These are phyloP conservation scores for Cornus suecica DNA, from an alignment of 148 eudicot genomes.

Conservation along the genomic window DNA sequence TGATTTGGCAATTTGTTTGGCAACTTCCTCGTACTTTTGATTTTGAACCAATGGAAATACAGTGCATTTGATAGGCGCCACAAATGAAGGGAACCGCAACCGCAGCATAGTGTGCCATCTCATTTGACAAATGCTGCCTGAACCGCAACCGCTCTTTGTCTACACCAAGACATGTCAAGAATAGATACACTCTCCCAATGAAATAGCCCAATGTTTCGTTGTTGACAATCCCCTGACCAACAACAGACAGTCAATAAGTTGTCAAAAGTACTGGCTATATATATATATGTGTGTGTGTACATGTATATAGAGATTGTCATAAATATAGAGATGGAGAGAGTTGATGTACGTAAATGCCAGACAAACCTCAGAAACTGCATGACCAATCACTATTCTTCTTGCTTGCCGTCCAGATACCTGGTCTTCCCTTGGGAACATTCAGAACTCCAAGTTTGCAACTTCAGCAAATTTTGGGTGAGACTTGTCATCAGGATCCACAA, in stretches of 20 bases:
- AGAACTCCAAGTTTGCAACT: constrained; percentile 66
- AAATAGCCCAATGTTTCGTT: constrained; percentile 92
- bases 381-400: constrained; percentile 53
- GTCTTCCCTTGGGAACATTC: constrained; percentile 93
- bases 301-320: no score
- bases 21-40: constrained; percentile 73
- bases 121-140: constrained; percentile 96
- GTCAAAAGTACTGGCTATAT: background rate
- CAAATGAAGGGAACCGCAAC: constrained; percentile 89
- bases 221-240: constrained; percentile 74
- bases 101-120: constrained; percentile 99
- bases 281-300: background rate
- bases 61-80: constrained; percentile 92
- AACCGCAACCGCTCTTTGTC: constrained; percentile 79
- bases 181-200: constrained; percentile 88
- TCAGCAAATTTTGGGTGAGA: constrained; percentile 86
- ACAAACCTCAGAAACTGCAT: constrained; percentile 80
- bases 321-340: background rate
- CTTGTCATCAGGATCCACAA: constrained; percentile 94
- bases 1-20: constrained; percentile 61
- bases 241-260: constrained; percentile 10
- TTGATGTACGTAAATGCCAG: background rate
- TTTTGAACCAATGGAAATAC: constrained; percentile 89
- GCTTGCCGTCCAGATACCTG: constrained; percentile 85
- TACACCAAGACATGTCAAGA: constrained; percentile 79